Evolutionary conservation across 169 alveolate genomes (phyloP).

Genomic region (Eimeria necatrix): DNA sequence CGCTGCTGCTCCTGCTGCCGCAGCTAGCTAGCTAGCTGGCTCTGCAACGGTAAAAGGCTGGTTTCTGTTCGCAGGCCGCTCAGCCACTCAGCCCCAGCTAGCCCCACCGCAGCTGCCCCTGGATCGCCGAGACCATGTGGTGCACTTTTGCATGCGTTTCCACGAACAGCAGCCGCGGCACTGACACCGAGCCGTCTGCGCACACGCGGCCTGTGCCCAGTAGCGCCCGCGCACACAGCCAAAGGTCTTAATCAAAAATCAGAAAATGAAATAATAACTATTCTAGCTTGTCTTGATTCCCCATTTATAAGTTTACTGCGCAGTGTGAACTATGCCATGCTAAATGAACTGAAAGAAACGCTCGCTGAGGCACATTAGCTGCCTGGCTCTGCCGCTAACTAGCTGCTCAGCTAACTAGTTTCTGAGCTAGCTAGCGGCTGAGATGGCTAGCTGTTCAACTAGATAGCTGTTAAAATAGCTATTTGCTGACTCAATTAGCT

Average conservation of each 20-base stretch:
- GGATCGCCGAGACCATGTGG: slow-evolving; percentile 85
- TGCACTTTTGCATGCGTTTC: slow-evolving; percentile 83
- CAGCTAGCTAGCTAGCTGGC: too few species aligned
- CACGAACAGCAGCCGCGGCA: slow-evolving; percentile 79
- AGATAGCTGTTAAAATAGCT: not conserved
- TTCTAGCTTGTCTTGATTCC: too few species aligned
- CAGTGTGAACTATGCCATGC: too few species aligned
- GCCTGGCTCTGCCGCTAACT: too few species aligned
- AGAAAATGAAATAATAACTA: not conserved
- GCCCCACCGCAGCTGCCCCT: slow-evolving; percentile 79
- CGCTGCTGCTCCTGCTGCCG: too few species aligned
- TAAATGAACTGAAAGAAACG: too few species aligned
- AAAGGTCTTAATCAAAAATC: not conserved
- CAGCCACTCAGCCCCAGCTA: not conserved
- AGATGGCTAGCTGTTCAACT: not conserved
- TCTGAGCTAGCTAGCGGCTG: not conserved
- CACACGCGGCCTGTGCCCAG: slow-evolving; percentile 78
- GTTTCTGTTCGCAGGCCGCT: too few species aligned
- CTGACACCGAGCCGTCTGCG: slow-evolving; percentile 80
- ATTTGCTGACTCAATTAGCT: not conserved
- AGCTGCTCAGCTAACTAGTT: not conserved
- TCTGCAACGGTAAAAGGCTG: too few species aligned
- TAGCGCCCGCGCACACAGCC: not conserved
- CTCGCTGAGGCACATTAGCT: too few species aligned
- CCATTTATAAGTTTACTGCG: too few species aligned